Percentiles rank a stretch among this genome's conserved stretches.
These are phyloP conservation scores for Coemansia sp. DNA, from an alignment of 192 early-diverging fungal genomes.

Conservation along the genomic window DNA sequence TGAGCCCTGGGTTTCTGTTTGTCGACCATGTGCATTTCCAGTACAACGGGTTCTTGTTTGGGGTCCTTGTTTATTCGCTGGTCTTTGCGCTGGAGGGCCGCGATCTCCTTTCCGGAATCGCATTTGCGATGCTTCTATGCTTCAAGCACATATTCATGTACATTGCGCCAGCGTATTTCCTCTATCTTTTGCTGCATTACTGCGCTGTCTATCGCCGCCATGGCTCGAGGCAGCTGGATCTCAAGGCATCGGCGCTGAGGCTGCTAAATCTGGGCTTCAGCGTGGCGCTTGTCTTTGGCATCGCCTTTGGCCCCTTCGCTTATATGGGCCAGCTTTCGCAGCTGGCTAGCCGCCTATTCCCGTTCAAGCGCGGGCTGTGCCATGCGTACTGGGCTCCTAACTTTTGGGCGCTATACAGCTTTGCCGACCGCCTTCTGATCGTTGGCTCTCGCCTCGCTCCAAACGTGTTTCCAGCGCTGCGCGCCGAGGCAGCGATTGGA, in stretches of 20 bases:
- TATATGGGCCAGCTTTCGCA: slow-evolving; percentile 70
- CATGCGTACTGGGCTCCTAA: slow-evolving; percentile 98
- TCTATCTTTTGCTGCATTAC: slow-evolving; percentile 76
- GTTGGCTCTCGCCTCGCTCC: slow-evolving; percentile 6
- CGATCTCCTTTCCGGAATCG: slow-evolving; percentile 54
- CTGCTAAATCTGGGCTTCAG: slow-evolving; percentile 64
- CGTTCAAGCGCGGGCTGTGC: slow-evolving; percentile 93
- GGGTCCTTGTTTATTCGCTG: slow-evolving; percentile 78
- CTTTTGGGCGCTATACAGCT: slow-evolving; percentile 92
- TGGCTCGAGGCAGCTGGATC: not conserved
- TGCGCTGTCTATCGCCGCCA: slow-evolving; percentile 54
- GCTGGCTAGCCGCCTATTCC: slow-evolving; percentile 80
- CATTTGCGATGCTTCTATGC: slow-evolving; percentile 88
- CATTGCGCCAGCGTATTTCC: slow-evolving; percentile 89
- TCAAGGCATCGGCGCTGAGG: slow-evolving; percentile 19
- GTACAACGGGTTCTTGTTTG: slow-evolving; percentile 93
- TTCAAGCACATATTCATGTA: slow-evolving; percentile 98
- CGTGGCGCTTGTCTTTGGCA: slow-evolving; percentile 67
- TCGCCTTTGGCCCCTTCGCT: slow-evolving; percentile 81
- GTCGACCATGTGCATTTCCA: slow-evolving; percentile 98
- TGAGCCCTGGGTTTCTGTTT: slow-evolving; percentile 72
- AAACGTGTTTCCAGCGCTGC: not conserved
- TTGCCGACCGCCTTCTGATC: slow-evolving; percentile 67
- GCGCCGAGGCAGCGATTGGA: slow-evolving; percentile 3
- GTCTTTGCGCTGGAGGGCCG: slow-evolving; percentile 65